phyloP scores from a whole-genome alignment of 2,329 filamentous ascomycete genomes.

The Colletotrichum gigasporum region DNA sequence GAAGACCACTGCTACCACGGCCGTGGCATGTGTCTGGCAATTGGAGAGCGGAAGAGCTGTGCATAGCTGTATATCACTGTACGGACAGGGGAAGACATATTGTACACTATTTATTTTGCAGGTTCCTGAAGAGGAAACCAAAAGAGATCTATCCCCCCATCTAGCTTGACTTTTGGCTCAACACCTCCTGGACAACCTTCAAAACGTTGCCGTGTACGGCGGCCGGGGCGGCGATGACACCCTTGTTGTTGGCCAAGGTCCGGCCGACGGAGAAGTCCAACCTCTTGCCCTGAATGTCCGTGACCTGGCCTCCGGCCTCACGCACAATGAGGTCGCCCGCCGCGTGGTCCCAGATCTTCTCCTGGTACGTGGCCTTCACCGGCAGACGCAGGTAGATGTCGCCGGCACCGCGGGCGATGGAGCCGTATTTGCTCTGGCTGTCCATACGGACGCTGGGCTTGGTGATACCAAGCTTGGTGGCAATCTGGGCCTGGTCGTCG shows the following conservation, averaged over 20 bases:
- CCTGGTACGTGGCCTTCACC: slow-evolving; percentile 86
- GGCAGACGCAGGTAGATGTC: slow-evolving; percentile 95
- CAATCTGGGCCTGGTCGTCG: slow-evolving; percentile 86
- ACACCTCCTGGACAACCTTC: slow-evolving; percentile 82
- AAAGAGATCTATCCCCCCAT: background rate
- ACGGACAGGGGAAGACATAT: slow-evolving; percentile 22
- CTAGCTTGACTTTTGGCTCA: slow-evolving; percentile 49
- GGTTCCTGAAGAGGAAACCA: background rate
- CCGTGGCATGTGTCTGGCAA: background rate
- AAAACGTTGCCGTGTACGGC: slow-evolving; percentile 81
- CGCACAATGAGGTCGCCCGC: slow-evolving; percentile 93
- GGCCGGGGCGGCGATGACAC: slow-evolving; percentile 87
- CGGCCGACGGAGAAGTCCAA: slow-evolving; percentile 89
- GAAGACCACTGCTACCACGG: background rate
- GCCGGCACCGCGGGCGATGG: slow-evolving; percentile 90
- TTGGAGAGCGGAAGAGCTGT: slow-evolving; percentile 23
- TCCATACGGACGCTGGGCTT: slow-evolving; percentile 94
- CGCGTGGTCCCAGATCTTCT: slow-evolving; percentile 99
- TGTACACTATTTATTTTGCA: slow-evolving; percentile 19
- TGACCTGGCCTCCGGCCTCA: slow-evolving; percentile 92
- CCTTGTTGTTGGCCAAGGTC: slow-evolving; percentile 90
- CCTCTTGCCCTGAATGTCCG: slow-evolving; percentile 84
- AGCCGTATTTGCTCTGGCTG: slow-evolving; percentile 97
- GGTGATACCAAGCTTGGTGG: slow-evolving; percentile 85
- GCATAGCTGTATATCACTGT: slow-evolving; percentile 31